Evolutionary conservation across 192 early-diverging fungal genomes (phyloP), one percentile per base, ranked within the genome.

Genomic region (Entomortierella chlamydospora): DNA sequence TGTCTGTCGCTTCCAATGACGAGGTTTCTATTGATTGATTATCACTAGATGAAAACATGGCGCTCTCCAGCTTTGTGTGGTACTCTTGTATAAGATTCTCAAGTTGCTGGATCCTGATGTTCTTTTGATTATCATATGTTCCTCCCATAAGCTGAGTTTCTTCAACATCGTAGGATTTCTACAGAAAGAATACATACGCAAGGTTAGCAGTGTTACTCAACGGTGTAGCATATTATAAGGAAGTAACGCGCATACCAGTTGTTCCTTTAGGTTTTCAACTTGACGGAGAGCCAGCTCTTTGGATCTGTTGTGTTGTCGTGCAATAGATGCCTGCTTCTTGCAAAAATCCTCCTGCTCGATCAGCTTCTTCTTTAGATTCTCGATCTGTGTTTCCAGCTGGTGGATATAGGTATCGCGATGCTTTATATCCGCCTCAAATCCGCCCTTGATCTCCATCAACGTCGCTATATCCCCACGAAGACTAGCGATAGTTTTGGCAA

Each of bases 61-160:
- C 45, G 2, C 60, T 25, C 15, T 83, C 69, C 13, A 85, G 39
- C 64, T 84, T 83, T 10, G 62, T 50, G 58, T 85, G 83, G 70
- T 85, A 89, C 62, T 89, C 86, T 50, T 89, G 85, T 20, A 93
- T 74, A 13, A 92, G 80, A 34, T 42, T 65, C 73, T 95, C 92
- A 56, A 94, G 77, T 49, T 90, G 82, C 12, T 55, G 61, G 34
- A 93, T 90, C 23, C 90, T 87, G 54, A 83, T 55, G 7, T 87
- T 77, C 73, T 93, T 91, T 51, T 82, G 83, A 20, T 43, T 62
- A 61, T 92, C 90, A 55, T 91, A 90, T 30, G 81, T 81, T 12
- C 81, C 88, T 3, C 70, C 65, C 87, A 88, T 86, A 29, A 82
- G 64, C 15, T 68, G 68, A 0, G 56, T 64, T 56, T 89, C 86